Evolutionary conservation across 139 green algal species (phyloP).

Genomic region (Diplosphaera chodatii): DNA sequence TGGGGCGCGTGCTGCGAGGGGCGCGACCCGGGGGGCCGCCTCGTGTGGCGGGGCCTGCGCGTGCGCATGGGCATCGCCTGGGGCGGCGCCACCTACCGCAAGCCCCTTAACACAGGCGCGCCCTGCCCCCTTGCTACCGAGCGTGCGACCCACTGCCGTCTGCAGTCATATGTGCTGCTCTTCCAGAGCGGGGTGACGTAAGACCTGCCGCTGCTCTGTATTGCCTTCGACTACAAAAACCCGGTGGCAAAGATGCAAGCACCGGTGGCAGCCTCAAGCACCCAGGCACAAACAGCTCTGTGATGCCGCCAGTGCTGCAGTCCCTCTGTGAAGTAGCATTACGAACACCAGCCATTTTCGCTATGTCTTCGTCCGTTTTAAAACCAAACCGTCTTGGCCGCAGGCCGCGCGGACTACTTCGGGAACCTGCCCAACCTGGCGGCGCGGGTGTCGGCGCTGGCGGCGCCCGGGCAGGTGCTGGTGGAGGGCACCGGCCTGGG

Average conservation of each 20-base stretch:
- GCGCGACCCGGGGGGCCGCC: conserved; percentile 5
- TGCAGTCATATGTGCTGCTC: too few relatives aligned
- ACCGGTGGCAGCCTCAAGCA: too few relatives aligned
- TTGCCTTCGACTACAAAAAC: too few relatives aligned
- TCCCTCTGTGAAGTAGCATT: too few relatives aligned
- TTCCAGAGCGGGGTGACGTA: too few relatives aligned
- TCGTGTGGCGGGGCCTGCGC: conserved; percentile 63
- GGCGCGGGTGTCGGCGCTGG: conserved; percentile 57
- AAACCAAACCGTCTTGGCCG: too few relatives aligned
- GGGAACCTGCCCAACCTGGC: conserved; percentile 71
- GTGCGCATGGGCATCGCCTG: conserved; percentile 70
- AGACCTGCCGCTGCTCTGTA: too few relatives aligned
- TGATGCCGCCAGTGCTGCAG: too few relatives aligned
- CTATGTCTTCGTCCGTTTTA: too few relatives aligned
- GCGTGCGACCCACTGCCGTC: background rate
- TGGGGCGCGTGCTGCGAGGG: conserved; percentile 47
- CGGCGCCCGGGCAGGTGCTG: conserved; percentile 64
- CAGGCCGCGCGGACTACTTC: conserved; percentile 77
- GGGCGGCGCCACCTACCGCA: conserved; percentile 48
- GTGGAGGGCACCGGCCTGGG: conserved; percentile 30
- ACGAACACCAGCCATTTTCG: too few relatives aligned
- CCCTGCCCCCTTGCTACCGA: background rate
- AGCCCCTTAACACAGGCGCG: conserved; percentile 67
- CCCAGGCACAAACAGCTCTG: too few relatives aligned
- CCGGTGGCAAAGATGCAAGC: too few relatives aligned